These are phyloP conservation scores for Candida wancherniae DNA, from an alignment of 805 yeast species.

Conservation along the genomic window DNA sequence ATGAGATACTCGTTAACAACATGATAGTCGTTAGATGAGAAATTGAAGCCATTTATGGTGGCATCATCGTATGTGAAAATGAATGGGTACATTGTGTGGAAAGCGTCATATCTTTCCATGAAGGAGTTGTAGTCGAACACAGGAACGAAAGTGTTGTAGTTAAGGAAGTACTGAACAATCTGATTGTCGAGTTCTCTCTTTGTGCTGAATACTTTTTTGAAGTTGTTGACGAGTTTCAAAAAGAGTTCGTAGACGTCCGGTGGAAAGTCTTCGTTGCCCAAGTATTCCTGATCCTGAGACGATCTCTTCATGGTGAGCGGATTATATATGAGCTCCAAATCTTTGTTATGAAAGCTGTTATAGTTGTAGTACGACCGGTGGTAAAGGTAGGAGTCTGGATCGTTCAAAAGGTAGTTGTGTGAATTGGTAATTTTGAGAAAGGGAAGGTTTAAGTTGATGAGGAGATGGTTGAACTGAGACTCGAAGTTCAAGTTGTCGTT, in stretches of 20 bases:
- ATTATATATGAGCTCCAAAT: conserved; percentile 36
- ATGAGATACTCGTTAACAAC: conserved; percentile 40
- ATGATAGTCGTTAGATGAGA: conserved; percentile 36
- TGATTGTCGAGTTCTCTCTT: conserved; percentile 43
- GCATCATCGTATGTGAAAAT: conserved; percentile 45
- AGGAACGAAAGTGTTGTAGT: conserved; percentile 51
- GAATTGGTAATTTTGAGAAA: conserved; percentile 41
- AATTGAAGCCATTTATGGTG: conserved; percentile 44
- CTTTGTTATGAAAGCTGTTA: conserved; percentile 33
- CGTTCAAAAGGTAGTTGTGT: conserved; percentile 38
- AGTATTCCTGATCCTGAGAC: conserved; percentile 4
- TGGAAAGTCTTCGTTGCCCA: conserved; percentile 23
- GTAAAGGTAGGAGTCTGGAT: conserved; percentile 39
- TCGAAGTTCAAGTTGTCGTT: conserved; percentile 43
- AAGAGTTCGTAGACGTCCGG: conserved; percentile 40
- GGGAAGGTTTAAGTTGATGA: conserved; percentile 40
- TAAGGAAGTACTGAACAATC: conserved; percentile 45
- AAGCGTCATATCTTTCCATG: conserved; percentile 47
- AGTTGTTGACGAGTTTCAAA: conserved; percentile 40
- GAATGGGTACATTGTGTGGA: conserved; percentile 45
- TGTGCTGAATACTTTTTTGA: conserved; percentile 34
- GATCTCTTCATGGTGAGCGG: conserved; percentile 29
- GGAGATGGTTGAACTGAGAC: conserved; percentile 41
- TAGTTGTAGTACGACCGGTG: conserved; percentile 35
- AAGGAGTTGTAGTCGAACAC: conserved; percentile 50